phyloP scores from a whole-genome alignment of 108 stramenopile genomes.

The Skeletonema grethae region DNA sequence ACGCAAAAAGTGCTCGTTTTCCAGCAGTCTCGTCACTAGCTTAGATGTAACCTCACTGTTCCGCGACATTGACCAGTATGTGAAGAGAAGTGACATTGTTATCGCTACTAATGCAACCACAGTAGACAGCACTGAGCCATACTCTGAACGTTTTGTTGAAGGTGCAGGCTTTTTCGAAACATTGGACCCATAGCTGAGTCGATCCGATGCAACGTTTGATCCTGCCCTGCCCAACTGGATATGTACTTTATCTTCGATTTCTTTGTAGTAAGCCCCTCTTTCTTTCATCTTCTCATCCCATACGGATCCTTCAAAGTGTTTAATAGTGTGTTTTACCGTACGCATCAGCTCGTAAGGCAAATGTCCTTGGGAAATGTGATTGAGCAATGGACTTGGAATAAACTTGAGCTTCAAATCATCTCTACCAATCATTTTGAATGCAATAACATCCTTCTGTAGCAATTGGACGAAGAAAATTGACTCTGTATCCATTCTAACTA shows the following conservation, averaged over 20 bases:
- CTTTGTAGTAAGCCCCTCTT: constrained; percentile 25
- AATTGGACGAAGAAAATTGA: constrained; percentile 23
- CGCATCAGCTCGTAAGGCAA: constrained; percentile 30
- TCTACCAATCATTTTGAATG: constrained; percentile 26
- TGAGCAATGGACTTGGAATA: constrained; percentile 20
- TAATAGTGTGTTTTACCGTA: constrained; percentile 1
- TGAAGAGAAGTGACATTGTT: not conserved
- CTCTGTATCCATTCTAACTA: constrained; percentile 26
- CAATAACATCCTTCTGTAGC: constrained; percentile 16
- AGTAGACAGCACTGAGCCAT: not conserved
- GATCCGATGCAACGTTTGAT: not conserved
- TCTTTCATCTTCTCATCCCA: constrained; percentile 35
- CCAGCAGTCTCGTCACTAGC: not conserved
- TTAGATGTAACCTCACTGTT: not conserved
- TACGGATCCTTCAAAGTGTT: constrained; percentile 22
- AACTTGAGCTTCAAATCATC: constrained; percentile 19
- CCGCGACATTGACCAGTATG: not conserved
- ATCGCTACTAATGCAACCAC: not conserved
- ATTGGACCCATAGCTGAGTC: not conserved
- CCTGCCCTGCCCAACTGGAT: constrained; percentile 21
- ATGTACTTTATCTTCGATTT: constrained; percentile 33
- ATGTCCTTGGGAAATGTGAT: constrained; percentile 26
- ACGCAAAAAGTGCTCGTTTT: not conserved
- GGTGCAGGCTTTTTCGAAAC: not conserved
- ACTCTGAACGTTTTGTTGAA: not conserved